phyloP scores from a whole-genome alignment of 208 protist species.

The Leptomonas seymouri region DNA sequence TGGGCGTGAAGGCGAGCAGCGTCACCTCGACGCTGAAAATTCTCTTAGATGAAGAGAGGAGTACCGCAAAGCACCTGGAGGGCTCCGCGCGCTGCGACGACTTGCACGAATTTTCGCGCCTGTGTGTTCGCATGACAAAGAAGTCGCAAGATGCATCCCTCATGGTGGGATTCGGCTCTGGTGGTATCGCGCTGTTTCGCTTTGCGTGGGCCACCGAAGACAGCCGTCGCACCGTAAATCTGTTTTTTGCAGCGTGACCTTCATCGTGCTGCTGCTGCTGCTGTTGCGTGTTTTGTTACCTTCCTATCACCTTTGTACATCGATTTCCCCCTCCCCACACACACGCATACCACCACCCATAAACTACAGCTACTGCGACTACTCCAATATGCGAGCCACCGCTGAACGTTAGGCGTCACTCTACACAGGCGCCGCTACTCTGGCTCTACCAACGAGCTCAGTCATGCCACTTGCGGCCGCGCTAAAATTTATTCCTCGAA shows the following conservation, averaged over 20 bases:
- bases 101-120: conserved; percentile 49
- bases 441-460: too few relatives aligned
- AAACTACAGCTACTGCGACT: too few relatives aligned
- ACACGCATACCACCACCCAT: too few relatives aligned
- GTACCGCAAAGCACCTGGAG: conserved; percentile 29
- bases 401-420: too few relatives aligned
- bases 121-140: conserved; percentile 35
- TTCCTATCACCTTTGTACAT: not conserved
- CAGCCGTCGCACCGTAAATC: conserved; percentile 36
- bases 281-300: conserved; percentile 2
- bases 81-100: conserved; percentile 52
- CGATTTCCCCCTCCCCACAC: conserved; percentile 4
- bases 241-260: conserved; percentile 43
- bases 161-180: conserved; percentile 52
- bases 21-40: conserved; percentile 39
- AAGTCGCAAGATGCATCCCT: conserved; percentile 16
- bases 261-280: too few relatives aligned
- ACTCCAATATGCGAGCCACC: too few relatives aligned
- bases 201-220: conserved; percentile 44
- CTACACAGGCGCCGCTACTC: too few relatives aligned
- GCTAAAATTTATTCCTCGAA: too few relatives aligned
- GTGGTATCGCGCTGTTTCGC: conserved; percentile 52
- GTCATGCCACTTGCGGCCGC: too few relatives aligned
- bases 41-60: conserved; percentile 20
- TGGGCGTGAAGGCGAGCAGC: conserved; percentile 38